A percentile compares a stretch with the other conserved stretches of the same genome.
Evolutionary conservation across 257 asterid genomes (phyloP).

Genomic region (Solanum lycopersicoides): DNA sequence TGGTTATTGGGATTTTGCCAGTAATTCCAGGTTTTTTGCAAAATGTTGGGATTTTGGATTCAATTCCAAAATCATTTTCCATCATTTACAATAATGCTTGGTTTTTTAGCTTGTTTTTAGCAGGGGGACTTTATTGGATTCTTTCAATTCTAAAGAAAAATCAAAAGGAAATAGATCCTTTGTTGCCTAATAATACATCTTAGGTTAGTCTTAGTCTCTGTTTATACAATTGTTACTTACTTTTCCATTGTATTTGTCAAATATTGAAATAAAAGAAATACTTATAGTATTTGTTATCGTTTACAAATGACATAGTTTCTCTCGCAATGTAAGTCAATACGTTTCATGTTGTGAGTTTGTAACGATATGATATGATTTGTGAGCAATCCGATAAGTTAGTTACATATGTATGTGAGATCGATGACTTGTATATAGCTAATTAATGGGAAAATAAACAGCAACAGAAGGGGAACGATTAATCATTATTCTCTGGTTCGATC

Average conservation of each 20-base stretch:
- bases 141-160: slow-evolving; percentile 12
- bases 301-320: neutral
- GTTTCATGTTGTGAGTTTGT: neutral
- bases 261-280: neutral
- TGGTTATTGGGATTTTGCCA: slow-evolving; percentile 63
- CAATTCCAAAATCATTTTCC: slow-evolving; percentile 12
- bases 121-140: slow-evolving; percentile 50
- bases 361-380: neutral
- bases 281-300: neutral
- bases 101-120: slow-evolving; percentile 75
- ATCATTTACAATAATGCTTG: slow-evolving; percentile 70
- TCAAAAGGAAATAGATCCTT: slow-evolving; percentile 13
- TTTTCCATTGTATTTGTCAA: neutral
- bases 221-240: neutral
- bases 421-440: neutral
- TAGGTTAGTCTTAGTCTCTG: neutral
- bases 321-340: neutral
- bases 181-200: slow-evolving; percentile 18
- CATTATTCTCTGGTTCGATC: neutral
- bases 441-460: neutral
- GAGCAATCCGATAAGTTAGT: neutral
- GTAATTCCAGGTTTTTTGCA: slow-evolving; percentile 83
- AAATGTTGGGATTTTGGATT: slow-evolving; percentile 50
- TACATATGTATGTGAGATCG: neutral
- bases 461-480: neutral